phyloP scores from a whole-genome alignment of 1,284 basidiomycete species.

The Boletus sp. region DNA sequence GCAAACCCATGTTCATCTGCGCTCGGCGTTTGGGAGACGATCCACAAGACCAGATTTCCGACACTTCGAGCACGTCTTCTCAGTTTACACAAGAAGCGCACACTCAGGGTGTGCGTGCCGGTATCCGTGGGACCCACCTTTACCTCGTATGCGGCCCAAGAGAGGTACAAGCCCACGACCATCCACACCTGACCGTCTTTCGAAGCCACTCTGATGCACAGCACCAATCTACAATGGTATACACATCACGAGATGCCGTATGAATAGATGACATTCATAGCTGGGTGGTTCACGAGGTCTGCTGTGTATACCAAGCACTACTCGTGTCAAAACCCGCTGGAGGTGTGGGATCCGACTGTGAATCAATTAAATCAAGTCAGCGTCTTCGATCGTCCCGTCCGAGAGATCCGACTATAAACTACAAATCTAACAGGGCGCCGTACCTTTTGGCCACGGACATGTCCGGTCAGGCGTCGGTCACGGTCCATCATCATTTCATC shows the following conservation, averaged over 20 bases:
- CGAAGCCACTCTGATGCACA: not conserved
- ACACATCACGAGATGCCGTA: slow-evolving; percentile 17
- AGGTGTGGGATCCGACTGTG: slow-evolving; percentile 71
- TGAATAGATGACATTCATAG: not conserved
- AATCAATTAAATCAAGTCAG: not conserved
- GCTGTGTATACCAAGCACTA: slow-evolving; percentile 78
- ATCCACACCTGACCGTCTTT: slow-evolving; percentile 1
- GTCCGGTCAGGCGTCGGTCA: slow-evolving; percentile 88
- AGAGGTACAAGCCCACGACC: not conserved
- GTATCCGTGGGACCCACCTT: too few relatives aligned
- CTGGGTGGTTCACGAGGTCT: slow-evolving; percentile 31
- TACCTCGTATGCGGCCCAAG: too few relatives aligned
- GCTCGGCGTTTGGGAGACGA: not conserved
- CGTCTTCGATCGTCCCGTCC: not conserved
- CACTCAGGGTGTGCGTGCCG: not conserved
- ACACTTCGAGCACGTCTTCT: not conserved
- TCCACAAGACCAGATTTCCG: not conserved
- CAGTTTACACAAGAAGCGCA: not conserved
- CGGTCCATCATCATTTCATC: slow-evolving; percentile 96
- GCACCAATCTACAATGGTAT: slow-evolving; percentile 26
- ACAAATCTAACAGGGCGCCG: slow-evolving; percentile 43
- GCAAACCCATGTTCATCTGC: too few relatives aligned
- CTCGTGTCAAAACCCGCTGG: slow-evolving; percentile 78
- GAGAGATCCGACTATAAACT: too few relatives aligned
- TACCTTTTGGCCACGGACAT: slow-evolving; percentile 83